Conservation (phyloP, 345 rosid species). For the Hevea brasiliensis region DNA sequence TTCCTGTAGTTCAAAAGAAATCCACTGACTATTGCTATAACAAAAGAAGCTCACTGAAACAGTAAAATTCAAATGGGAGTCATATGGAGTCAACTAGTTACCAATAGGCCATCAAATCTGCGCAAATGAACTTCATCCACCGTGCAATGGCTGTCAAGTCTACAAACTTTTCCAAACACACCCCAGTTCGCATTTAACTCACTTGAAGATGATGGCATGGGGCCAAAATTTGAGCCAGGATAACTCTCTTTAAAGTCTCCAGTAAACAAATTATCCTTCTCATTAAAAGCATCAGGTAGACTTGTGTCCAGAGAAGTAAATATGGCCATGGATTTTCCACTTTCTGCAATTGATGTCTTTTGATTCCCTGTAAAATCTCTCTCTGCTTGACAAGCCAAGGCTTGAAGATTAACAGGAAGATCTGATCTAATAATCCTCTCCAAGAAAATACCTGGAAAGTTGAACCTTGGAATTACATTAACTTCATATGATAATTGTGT, state of each 20-base stretch:
- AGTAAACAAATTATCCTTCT: slow-evolving; percentile 25
- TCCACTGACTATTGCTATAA: slow-evolving; percentile 37
- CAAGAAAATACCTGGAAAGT: slow-evolving; percentile 87
- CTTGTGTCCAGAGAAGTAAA: slow-evolving; percentile 35
- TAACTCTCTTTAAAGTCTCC: slow-evolving; percentile 37
- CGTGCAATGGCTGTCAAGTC: slow-evolving; percentile 67
- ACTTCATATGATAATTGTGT: slow-evolving; percentile 77
- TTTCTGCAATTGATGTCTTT: slow-evolving; percentile 37
- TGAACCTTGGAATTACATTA: slow-evolving; percentile 85
- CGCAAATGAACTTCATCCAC: slow-evolving; percentile 99
- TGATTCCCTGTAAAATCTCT: slow-evolving; percentile 42
- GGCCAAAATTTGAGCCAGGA: slow-evolving; percentile 41
- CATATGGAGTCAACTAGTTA: slow-evolving; percentile 40
- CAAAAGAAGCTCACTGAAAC: slow-evolving; percentile 15
- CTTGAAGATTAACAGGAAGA: slow-evolving; percentile 91
- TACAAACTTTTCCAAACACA: slow-evolving; percentile 72
- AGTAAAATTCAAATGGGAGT: slow-evolving; percentile 24
- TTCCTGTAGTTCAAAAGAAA: slow-evolving; percentile 66
- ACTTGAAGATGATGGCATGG: slow-evolving; percentile 40
- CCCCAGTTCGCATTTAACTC: slow-evolving; percentile 75
- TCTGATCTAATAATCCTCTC: slow-evolving; percentile 94
- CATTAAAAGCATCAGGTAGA: slow-evolving; percentile 32
- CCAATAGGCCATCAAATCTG: slow-evolving; percentile 92
- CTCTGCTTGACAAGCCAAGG: slow-evolving; percentile 82
- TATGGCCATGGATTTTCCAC: slow-evolving; percentile 28